A percentile compares a stretch with the other conserved stretches of the same genome.
Conservation (phyloP, 805 yeast species). For the Candida yuanshanica region DNA sequence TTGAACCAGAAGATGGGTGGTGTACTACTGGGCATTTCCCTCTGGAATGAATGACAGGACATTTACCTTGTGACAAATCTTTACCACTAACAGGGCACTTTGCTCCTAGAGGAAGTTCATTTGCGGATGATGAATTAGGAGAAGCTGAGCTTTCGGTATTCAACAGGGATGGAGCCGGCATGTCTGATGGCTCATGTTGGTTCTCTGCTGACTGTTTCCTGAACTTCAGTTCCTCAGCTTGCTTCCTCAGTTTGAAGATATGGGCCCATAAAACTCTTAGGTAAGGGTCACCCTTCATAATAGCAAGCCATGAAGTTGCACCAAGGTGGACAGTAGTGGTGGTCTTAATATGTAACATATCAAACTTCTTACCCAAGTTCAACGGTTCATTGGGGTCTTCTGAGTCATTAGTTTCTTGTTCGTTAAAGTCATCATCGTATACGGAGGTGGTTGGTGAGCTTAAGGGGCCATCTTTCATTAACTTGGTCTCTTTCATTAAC, state of each 20-base stretch:
- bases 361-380: conserved; percentile 36
- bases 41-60: conserved; percentile 21
- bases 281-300: conserved; percentile 54
- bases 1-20: neutral
- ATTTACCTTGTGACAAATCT: conserved; percentile 16
- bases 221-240: conserved; percentile 23
- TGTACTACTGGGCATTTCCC: conserved; percentile 26
- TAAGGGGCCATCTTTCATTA: neutral
- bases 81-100: conserved; percentile 14
- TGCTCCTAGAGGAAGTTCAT: neutral
- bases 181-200: neutral
- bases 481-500: conserved; percentile 25
- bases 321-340: conserved; percentile 41
- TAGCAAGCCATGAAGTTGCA: conserved; percentile 53
- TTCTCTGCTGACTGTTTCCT: conserved; percentile 1
- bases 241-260: conserved; percentile 37
- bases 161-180: neutral
- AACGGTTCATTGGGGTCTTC: conserved; percentile 20
- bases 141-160: neutral
- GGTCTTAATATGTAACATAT: conserved; percentile 37
- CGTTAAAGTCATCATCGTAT: conserved; percentile 5
- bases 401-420: neutral
- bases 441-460: conserved; percentile 8
- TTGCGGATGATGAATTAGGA: conserved; percentile 1
- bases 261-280: conserved; percentile 49